Evolutionary conservation across 2,329 filamentous ascomycete genomes (phyloP), one percentile per base, ranked within the genome.

Genomic region (Parafenestella ontariensis): DNA sequence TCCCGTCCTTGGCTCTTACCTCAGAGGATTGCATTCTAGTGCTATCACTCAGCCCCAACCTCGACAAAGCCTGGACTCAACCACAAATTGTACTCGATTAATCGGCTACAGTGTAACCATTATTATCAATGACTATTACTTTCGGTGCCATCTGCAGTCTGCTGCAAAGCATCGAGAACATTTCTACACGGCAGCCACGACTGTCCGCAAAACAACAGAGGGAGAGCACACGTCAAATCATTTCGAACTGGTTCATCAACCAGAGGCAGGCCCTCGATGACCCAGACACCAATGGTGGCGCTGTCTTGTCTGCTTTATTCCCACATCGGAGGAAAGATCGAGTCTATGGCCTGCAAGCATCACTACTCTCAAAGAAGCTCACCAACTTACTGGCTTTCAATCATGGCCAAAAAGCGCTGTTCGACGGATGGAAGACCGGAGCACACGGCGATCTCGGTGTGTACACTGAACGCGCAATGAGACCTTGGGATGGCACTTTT

Each of bases 311-410:
- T 1, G 87, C 88, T 2, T 76, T 97, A 0, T 83, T 96, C 0
- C 91, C 92, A 0, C 88, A 92, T 58, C 87, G 83, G 60, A 83
- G 92, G 48, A 87, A 86, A 2, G 92, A 96, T 69, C 85, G 91
- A 24, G 89, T 94, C 1, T 96, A 93, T 70, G 83, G 82, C 33
- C 80, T 96, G 1, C 85, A 90, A 66, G 78, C 85, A 26, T 70
- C 77, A 8, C 81, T 78, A 0, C 79, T 96, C 0, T 84, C 87
- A 51, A 85, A 82, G 46, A 83, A 91, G n/a, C 81, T 96, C 15
- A 84, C 82, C 3, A 84, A 87, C 28, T 84, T 85, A 18, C 79
- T 94, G n/a, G 75, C 82, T 4, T 81, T 96, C 21, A 87, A 89
- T 1, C 76, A 79, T 3, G 85, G 83, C 2, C 84, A 90, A 13